Conservation (phyloP, 202 grass and related monocot species). For the Tripidium arundinaceum region DNA sequence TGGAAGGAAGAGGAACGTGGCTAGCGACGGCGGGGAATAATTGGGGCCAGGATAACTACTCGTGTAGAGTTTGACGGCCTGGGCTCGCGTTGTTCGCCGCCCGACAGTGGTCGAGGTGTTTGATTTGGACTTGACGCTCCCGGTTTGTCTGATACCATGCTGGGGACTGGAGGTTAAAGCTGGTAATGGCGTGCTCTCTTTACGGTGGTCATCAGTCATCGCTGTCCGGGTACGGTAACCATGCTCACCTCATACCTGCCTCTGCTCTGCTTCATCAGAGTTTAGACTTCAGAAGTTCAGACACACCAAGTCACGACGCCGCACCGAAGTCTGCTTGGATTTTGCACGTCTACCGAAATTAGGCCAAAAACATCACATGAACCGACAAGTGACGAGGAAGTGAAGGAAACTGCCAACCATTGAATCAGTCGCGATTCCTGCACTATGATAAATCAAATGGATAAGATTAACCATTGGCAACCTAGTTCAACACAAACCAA, state of each 20-base stretch:
- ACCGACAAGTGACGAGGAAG: too few relatives aligned
- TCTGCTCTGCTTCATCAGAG: too few relatives aligned
- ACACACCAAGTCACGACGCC: too few relatives aligned
- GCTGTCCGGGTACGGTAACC: background rate
- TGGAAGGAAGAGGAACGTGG: constrained; percentile 1
- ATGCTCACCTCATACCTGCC: too few relatives aligned
- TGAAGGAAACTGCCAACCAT: background rate
- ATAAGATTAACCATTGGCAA: constrained; percentile 18
- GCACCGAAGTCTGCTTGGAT: too few relatives aligned
- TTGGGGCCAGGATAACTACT: too few relatives aligned
- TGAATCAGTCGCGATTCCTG: background rate
- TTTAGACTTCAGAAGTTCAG: too few relatives aligned
- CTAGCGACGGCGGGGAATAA: background rate
- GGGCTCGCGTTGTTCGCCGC: background rate
- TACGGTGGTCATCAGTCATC: background rate
- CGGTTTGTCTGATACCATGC: background rate
- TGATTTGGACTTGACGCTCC: background rate
- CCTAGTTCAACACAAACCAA: constrained; percentile 52
- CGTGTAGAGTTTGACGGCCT: constrained; percentile 11
- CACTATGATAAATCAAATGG: constrained; percentile 40
- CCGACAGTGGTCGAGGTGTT: background rate
- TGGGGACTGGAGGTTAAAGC: background rate
- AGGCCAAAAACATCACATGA: too few relatives aligned
- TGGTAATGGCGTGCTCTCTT: too few relatives aligned
- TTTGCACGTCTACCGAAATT: too few relatives aligned